Percentiles rank a stretch among this genome's conserved stretches.
Conservation (phyloP, 805 yeast species). For the Spathaspora passalidarum region DNA sequence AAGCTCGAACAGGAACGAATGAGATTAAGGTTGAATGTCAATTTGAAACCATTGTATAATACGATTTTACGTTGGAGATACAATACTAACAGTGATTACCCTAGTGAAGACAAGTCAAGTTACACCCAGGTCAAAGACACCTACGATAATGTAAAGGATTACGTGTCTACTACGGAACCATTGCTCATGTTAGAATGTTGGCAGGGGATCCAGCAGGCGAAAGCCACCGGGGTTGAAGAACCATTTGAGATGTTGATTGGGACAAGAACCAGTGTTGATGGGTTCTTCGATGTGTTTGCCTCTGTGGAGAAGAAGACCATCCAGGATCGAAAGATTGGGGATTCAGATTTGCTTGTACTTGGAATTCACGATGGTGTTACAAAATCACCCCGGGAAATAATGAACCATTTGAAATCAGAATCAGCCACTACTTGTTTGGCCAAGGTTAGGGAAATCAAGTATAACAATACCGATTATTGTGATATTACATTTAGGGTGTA, state of each 20-base stretch:
- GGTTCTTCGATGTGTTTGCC: conserved; percentile 83
- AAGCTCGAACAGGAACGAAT: conserved; percentile 68
- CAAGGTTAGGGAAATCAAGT: conserved; percentile 70
- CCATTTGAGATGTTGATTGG: conserved; percentile 74
- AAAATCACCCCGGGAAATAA: conserved; percentile 15
- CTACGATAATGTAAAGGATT: conserved; percentile 61
- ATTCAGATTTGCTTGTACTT: conserved; percentile 70
- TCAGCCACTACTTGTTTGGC: conserved; percentile 65
- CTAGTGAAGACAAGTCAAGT: conserved; percentile 45
- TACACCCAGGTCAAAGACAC: conserved; percentile 50
- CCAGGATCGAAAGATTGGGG: conserved; percentile 55
- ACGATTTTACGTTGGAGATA: conserved; percentile 77
- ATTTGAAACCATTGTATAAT: conserved; percentile 69
- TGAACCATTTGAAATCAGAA: conserved; percentile 26
- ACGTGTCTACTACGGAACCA: conserved; percentile 71
- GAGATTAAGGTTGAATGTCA: conserved; percentile 77
- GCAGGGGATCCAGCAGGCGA: conserved; percentile 80
- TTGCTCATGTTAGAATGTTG: conserved; percentile 85
- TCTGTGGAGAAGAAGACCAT: conserved; percentile 55
- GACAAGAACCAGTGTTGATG: conserved; percentile 77
- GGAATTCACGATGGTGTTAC: conserved; percentile 30
- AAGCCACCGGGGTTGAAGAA: conserved; percentile 53
- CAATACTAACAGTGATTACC: conserved; percentile 51
- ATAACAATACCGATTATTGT: conserved; percentile 58
- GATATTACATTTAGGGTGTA: conserved; percentile 75